phyloP scores from a whole-genome alignment of 306 rosid genomes.

The Lupinus albus region DNA sequence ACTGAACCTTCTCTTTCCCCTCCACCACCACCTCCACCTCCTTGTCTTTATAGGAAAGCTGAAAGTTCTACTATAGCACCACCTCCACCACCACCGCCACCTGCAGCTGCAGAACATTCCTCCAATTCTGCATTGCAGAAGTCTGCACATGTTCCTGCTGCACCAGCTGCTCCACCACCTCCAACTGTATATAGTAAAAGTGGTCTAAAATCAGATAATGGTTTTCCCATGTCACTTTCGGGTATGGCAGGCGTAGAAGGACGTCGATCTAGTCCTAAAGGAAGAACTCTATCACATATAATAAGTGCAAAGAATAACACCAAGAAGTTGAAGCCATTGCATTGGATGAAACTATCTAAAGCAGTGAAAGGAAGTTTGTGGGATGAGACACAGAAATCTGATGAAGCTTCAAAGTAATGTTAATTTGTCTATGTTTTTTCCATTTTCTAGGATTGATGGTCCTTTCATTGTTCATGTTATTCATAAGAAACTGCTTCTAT shows the following conservation, averaged over 20 bases:
- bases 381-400: constrained; percentile 86
- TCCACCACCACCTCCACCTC: neutral
- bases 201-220: constrained; percentile 16
- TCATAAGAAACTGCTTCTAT: constrained; percentile 31
- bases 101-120: constrained; percentile 20
- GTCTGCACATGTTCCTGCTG: constrained; percentile 43
- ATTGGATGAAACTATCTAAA: constrained; percentile 85
- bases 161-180: constrained; percentile 61
- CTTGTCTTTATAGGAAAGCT: constrained; percentile 13
- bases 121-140: constrained; percentile 24
- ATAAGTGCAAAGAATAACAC: constrained; percentile 49
- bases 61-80: constrained; percentile 24
- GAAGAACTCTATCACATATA: constrained; percentile 48
- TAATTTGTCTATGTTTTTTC: constrained; percentile 33
- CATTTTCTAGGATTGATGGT: constrained; percentile 32
- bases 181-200: constrained; percentile 30
- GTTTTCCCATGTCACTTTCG: neutral
- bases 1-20: constrained; percentile 21
- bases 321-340: constrained; percentile 87
- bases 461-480: constrained; percentile 29
- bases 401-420: constrained; percentile 76
- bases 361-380: constrained; percentile 91
- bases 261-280: constrained; percentile 44
- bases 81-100: constrained; percentile 36
- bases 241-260: constrained; percentile 31